These are phyloP conservation scores for Geranomyces variabilis DNA, from an alignment of 192 early-diverging fungal species.

Conservation along the genomic window DNA sequence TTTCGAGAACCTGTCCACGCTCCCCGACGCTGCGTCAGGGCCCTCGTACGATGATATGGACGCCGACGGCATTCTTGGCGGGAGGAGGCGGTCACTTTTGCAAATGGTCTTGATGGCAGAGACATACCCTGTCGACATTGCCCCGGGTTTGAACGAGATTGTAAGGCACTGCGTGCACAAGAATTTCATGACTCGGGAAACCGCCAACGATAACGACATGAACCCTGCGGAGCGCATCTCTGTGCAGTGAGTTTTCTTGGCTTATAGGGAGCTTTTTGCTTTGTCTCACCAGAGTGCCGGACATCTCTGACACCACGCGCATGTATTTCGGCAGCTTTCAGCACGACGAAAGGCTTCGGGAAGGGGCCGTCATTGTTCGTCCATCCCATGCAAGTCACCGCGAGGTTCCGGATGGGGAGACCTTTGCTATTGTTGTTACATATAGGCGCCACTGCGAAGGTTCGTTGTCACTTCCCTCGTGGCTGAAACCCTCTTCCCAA, in stretches of 20 bases:
- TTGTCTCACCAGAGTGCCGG: neutral
- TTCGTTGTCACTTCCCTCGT: conserved; percentile 15
- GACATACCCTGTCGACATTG: conserved; percentile 30
- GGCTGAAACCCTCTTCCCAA: neutral
- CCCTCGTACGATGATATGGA: conserved; percentile 1
- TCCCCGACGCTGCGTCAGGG: neutral
- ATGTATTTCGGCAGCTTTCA: conserved; percentile 15
- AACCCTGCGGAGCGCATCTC: conserved; percentile 22
- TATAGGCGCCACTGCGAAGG: conserved; percentile 74
- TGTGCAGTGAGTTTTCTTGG: conserved; percentile 24
- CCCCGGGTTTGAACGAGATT: conserved; percentile 33
- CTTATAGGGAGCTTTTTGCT: neutral
- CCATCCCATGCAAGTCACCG: conserved; percentile 24
- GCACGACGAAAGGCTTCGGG: conserved; percentile 21
- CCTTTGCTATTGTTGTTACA: conserved; percentile 19
- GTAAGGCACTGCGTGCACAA: conserved; percentile 26
- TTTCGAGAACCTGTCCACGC: conserved; percentile 19
- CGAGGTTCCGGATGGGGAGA: conserved; percentile 31
- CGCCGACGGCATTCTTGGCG: neutral
- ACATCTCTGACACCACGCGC: neutral
- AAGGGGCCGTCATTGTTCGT: conserved; percentile 15
- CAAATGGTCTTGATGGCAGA: conserved; percentile 32
- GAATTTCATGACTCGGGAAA: conserved; percentile 37
- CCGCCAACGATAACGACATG: conserved; percentile 18
- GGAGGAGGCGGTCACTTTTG: conserved; percentile 5